These are phyloP conservation scores for Leccinum aurantiacum DNA, from an alignment of 768 basidiomycete species.

Conservation along the genomic window DNA sequence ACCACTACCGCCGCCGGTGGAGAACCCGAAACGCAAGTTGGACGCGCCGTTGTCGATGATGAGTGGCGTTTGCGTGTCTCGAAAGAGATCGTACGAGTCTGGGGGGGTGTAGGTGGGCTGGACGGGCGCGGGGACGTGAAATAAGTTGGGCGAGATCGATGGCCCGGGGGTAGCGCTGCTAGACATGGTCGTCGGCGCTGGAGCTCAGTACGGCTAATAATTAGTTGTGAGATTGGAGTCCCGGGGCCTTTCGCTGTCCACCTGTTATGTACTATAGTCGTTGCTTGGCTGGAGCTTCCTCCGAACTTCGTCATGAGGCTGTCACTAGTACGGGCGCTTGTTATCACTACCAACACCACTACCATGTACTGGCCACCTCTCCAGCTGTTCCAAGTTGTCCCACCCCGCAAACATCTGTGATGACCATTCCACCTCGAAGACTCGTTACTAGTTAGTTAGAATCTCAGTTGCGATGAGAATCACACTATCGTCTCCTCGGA, in stretches of 20 bases:
- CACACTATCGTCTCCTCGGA: not conserved
- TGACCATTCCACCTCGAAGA: too few species aligned
- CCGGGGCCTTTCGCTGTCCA: not conserved
- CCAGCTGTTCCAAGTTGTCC: too few species aligned
- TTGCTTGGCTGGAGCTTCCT: not conserved
- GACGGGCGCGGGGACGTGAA: conserved; percentile 22
- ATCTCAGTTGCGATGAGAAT: too few species aligned
- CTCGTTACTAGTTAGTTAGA: too few species aligned
- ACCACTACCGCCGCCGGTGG: conserved; percentile 46
- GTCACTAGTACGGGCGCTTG: too few species aligned
- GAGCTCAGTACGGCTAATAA: not conserved
- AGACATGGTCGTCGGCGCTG: conserved; percentile 15
- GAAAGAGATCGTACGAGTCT: conserved; percentile 52
- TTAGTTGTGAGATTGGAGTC: not conserved
- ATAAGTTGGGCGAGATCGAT: conserved; percentile 14
- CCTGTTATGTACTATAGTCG: too few species aligned
- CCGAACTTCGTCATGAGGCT: too few species aligned
- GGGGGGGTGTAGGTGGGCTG: conserved; percentile 37
- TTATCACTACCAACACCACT: too few species aligned
- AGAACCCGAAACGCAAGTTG: conserved; percentile 80
- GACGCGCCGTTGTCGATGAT: conserved; percentile 91
- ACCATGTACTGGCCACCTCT: too few species aligned
- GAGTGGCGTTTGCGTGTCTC: conserved; percentile 57
- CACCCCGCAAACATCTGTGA: too few species aligned
- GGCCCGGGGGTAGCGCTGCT: conserved; percentile 1